Base-by-base conservation (phyloP, 768 basidiomycete genomes). In the Mycena amicta region DNA sequence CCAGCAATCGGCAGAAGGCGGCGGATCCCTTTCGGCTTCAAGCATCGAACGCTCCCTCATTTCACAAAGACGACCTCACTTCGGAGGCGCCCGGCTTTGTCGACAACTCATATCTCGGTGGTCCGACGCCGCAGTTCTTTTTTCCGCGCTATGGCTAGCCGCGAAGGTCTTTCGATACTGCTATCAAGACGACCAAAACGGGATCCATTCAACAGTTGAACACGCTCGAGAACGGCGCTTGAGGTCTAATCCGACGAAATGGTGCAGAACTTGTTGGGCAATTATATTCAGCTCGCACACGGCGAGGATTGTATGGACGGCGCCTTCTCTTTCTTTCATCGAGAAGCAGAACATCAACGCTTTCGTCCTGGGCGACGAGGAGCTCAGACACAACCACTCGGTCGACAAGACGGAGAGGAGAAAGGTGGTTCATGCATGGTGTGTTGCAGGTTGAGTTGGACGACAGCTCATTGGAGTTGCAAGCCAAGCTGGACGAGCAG, bases 271-370 rank as follows among this genome's bases (percentile, higher is more conserved):
- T 98, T 96, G 3, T 82, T 96, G 2, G 96, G 96, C 16, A 95
- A 98, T 73, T 85, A 98, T 33, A 83, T 99, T 26, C 95, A 99
- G 70, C 98, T 98, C 72, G 81, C 93, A 23, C 98, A 99, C 64
- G 97, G 97, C 30, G 97, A 99, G 71, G 97, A 99, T 68, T 96
- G 41, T 8, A 98, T 99, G 92, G 97, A 99, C 69, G 97, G 93
- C 58, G 93, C 94, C n/a, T n/a, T n/a, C n/a, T n/a, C n/a, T n/a
- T n/a, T n/a, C n/a, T 0, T 95, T 88, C 73, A 97, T 99, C 71
- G 97, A 99, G 77, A 90, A 90, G 62, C 97, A 99, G 75, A 89
- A 84, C 53, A 88, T 98, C 53, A 93, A 95, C 64, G 93, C 92
- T 0, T 95, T 93, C 63, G 33, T 18, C 18, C 8, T 37, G 33